Evolutionary conservation across 1,284 basidiomycete genomes (phyloP), one percentile per base, ranked within the genome.

Genomic region (Microbotryum intermedium): DNA sequence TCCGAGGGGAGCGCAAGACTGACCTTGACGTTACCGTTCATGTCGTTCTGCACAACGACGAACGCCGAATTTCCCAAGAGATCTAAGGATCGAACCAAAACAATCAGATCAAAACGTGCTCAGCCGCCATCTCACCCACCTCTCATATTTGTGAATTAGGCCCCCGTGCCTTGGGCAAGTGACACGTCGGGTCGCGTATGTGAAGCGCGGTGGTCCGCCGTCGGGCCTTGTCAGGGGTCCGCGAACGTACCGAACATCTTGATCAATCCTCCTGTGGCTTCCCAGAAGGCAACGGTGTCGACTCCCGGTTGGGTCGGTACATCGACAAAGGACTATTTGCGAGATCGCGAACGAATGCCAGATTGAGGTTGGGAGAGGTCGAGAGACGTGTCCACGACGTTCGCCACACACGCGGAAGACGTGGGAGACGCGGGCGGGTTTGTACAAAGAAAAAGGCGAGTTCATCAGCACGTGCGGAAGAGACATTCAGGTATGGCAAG

Each of bases 1-100:
- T 2, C 21, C 10, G 57, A 20, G 18, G 20, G 3, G n/a, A 25
- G 25, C n/a, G 44, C 45, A 6, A 3, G 6, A 73, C 85, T 72
- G 70, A 93, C 91, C 58, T 80, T 79, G 75, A 98, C 95, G 78
- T 99, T 99, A 28, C 91, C 90, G 61, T 83, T 88, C 70, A 99
- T 75, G 77, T 99, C 95, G 68, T 76, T 82, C 76, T 92, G 85
- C 8, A 99, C 94, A 26, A 87, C 80, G 3, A 78, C 70, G 74
- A 99, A 97, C 0, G 93, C 90, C 5, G 87, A 77, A 68, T 88
- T 90, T 64, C 88, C 87, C 53, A 98, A 84, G 25, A 97, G 79
- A 79, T 91, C 94, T 92, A 68, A n/a, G n/a, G n/a, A n/a, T n/a
- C n/a, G n/a, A n/a, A n/a, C n/a, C n/a, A n/a, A n/a, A 28, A 48